Evolutionary conservation across 768 basidiomycete species (phyloP), one percentile per base, ranked within the genome.

Genomic region (Podaxis sp.): DNA sequence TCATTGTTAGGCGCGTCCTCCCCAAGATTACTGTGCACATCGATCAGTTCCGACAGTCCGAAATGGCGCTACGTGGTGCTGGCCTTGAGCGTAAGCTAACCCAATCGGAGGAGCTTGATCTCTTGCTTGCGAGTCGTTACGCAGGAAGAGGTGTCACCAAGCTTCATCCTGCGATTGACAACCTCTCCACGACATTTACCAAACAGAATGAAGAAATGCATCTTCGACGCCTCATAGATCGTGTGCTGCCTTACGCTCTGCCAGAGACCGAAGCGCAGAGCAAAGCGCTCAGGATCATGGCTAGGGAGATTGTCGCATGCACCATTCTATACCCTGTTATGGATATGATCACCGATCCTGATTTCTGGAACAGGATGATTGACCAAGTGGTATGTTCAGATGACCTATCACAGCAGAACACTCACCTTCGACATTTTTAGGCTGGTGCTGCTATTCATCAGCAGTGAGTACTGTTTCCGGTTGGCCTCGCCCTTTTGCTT

Each of bases 351-450:
- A 82, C 91, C 29, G 97, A 99, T 72, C 93, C 95, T 4, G 97
- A 99, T 73, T 97, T 97, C 66, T 98, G 95, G 95, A 99, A 99
- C 76, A 81, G 86, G 62, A 84, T 86, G 40, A 91, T 98, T 55
- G 96, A 98, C 73, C 89, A 95, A 76, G 85, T 93, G 77, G 96
- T 94, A 72, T 75, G 93, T 79, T 37, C 46, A 9, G 29, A 13
- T 33, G 5, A 54, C 59, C 25, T n/a, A 51, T 33, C 17, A 2
- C 17, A 37, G 24, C n/a, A 37, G 22, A 13, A 38, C 8, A n/a
- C 8, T 25, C n/a, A 49, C 36, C 46, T 49, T 24, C 19, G 11
- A 8, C n/a, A 41, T 63, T 54, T 51, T 58, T 62, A 85, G 79
- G 80, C 80, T 59, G 82, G 82, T 33, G 82, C 81, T 61, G 79